Conservation (phyloP, 2,329 filamentous ascomycete species). For the Cercospora nicotianae region DNA sequence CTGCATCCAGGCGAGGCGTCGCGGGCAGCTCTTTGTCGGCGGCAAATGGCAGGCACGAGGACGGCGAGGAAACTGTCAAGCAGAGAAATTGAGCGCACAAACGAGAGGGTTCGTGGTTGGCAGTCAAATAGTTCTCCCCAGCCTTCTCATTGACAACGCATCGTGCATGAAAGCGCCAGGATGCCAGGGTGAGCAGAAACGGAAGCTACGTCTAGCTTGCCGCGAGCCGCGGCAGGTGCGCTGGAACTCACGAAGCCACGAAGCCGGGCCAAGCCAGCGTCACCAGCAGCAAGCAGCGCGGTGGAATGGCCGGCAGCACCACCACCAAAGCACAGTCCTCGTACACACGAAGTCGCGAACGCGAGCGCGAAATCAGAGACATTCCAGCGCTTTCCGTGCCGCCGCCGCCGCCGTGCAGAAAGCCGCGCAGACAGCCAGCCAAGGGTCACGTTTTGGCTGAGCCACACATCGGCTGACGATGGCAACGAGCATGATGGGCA, state of each 20-base stretch:
- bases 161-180: conserved; percentile 8
- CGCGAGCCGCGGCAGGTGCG: background rate
- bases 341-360: background rate
- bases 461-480: conserved; percentile 1
- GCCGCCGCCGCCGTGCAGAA: background rate
- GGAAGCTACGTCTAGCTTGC: background rate
- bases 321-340: background rate
- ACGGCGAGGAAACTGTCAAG: background rate
- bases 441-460: conserved; percentile 1
- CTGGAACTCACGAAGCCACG: background rate
- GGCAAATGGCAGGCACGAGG: background rate
- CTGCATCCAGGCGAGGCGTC: background rate
- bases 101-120: conserved; percentile 1
- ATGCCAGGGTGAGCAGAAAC: conserved; percentile 5
- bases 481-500: background rate
- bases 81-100: background rate
- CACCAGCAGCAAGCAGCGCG: background rate
- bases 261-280: background rate
- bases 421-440: background rate
- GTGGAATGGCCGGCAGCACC: background rate
- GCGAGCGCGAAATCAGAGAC: background rate
- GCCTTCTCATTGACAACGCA: conserved; percentile 12
- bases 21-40: background rate
- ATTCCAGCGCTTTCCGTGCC: background rate
- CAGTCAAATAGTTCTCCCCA: conserved; percentile 8